These are phyloP conservation scores for Aureobasidium musti DNA, from an alignment of 2,329 filamentous ascomycete species.

Conservation along the genomic window DNA sequence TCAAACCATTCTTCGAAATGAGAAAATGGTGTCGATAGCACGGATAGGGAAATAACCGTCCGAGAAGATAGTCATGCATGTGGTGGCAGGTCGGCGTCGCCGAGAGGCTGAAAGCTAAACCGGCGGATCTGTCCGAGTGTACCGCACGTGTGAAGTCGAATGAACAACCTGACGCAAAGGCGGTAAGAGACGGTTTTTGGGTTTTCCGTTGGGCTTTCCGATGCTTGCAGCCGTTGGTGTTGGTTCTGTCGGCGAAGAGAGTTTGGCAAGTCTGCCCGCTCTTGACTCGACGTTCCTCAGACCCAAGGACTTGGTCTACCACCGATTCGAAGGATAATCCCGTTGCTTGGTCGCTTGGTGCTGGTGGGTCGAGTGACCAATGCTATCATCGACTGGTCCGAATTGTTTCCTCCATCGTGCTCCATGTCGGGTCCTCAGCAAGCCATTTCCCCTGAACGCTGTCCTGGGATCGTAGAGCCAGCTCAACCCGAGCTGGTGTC, in stretches of 20 bases:
- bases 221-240: not conserved
- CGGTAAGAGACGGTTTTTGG: not conserved
- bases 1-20: conserved; percentile 1
- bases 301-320: not conserved
- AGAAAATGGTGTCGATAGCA: conserved; percentile 10
- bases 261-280: not conserved
- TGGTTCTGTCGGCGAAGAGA: not conserved
- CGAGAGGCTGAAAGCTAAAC: conserved; percentile 11
- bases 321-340: not conserved
- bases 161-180: not conserved
- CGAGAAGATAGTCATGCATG: not conserved
- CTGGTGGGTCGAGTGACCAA: conserved; percentile 7
- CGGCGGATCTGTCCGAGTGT: conserved; percentile 24
- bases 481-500: conserved; percentile 59
- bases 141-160: not conserved
- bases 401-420: conserved; percentile 45
- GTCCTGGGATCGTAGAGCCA: conserved; percentile 58
- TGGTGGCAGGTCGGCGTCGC: conserved; percentile 13
- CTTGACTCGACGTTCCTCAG: not conserved
- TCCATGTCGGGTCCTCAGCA: conserved; percentile 60
- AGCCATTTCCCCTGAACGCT: conserved; percentile 62
- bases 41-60: not conserved
- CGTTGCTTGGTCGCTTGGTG: conserved; percentile 9
- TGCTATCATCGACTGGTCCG: conserved; percentile 29
- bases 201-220: no score